These are phyloP conservation scores for Sergeia podlipaevii DNA, from an alignment of 208 protist species.

Conservation along the genomic window DNA sequence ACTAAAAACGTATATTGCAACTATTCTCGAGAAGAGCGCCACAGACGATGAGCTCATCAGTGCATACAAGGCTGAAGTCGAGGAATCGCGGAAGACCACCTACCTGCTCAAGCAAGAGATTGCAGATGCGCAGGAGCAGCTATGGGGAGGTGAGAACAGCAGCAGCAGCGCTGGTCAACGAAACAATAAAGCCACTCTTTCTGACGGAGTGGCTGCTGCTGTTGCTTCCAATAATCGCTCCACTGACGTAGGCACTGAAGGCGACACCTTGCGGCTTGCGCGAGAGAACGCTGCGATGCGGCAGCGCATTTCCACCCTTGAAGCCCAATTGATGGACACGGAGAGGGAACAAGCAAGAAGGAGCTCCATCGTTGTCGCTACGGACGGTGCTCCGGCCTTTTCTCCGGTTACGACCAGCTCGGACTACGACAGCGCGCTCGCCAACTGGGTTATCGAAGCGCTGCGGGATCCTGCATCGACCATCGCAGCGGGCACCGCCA, in stretches of 20 bases:
- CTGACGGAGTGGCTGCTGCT: too few species aligned
- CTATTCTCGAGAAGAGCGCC: slow-evolving; percentile 60
- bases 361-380: neutral
- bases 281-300: slow-evolving; percentile 6
- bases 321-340: slow-evolving; percentile 5
- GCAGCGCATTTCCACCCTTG: neutral
- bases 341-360: slow-evolving; percentile 3
- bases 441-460: neutral
- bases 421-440: neutral
- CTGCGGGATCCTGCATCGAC: neutral
- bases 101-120: slow-evolving; percentile 8
- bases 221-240: too few species aligned
- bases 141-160: neutral
- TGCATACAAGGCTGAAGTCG: slow-evolving; percentile 63
- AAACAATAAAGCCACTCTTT: too few species aligned
- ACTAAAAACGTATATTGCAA: slow-evolving; percentile 47
- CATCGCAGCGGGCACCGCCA: neutral
- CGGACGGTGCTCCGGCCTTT: neutral
- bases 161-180: neutral
- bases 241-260: too few species aligned
- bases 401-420: neutral
- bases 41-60: slow-evolving; percentile 69
- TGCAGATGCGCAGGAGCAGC: neutral
- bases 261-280: too few species aligned
- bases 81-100: slow-evolving; percentile 14